phyloP scores from a whole-genome alignment of 148 eudicot species.

The Vaccinium macrocarpon region DNA sequence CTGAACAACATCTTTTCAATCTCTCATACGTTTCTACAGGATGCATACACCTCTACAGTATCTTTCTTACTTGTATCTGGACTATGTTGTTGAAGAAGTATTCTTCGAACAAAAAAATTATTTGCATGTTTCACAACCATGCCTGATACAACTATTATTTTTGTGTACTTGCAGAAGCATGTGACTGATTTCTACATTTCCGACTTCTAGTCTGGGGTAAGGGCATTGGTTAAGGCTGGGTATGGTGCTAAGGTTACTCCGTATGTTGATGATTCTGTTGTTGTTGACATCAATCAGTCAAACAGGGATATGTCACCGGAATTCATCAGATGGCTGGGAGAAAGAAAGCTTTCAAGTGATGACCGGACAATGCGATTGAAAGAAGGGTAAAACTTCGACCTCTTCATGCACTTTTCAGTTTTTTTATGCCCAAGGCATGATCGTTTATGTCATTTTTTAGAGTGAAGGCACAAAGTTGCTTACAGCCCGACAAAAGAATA shows the following conservation, averaged over 20 bases:
- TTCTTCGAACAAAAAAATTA: background rate
- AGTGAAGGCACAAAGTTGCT: background rate
- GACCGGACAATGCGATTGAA: conserved; percentile 81
- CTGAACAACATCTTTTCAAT: background rate
- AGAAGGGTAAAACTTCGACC: conserved; percentile 64
- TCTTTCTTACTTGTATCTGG: background rate
- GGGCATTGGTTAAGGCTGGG: conserved; percentile 93
- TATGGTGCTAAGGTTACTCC: conserved; percentile 88
- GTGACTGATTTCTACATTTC: conserved; percentile 93
- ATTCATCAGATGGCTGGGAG: conserved; percentile 72
- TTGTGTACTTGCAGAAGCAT: conserved; percentile 62
- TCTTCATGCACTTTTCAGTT: conserved; percentile 2
- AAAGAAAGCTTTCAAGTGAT: conserved; percentile 75
- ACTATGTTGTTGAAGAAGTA: background rate
- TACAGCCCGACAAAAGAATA: background rate
- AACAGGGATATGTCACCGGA: conserved; percentile 76
- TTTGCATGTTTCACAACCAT: background rate
- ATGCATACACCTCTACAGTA: background rate
- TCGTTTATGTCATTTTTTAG: background rate
- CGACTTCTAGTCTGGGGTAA: conserved; percentile 91
- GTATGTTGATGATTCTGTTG: conserved; percentile 80
- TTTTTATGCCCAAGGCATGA: background rate
- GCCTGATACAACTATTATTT: conserved; percentile 1
- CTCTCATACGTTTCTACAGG: background rate
- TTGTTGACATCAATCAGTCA: conserved; percentile 60